A percentile compares a stretch with the other conserved stretches of the same genome.
Conservation (phyloP, 176 grass and related monocot genomes). For the Olyra latifolia region DNA sequence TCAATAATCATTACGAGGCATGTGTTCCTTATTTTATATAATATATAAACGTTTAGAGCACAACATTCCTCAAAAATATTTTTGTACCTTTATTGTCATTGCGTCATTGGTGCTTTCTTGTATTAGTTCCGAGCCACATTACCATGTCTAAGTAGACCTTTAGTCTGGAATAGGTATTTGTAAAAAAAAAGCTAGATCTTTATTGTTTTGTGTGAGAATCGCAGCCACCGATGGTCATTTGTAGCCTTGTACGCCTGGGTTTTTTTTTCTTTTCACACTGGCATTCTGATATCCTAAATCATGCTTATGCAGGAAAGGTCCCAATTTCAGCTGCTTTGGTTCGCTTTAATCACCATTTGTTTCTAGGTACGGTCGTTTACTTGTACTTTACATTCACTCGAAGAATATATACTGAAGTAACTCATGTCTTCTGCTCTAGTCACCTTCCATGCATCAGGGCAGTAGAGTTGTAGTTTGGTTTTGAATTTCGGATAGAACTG, state of each 20-base stretch:
- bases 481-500: not conserved
- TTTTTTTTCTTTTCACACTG: not conserved
- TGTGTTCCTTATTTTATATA: not conserved
- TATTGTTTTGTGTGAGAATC: not conserved
- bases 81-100: not conserved
- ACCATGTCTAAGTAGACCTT: not conserved
- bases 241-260: not conserved
- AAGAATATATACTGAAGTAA: not conserved
- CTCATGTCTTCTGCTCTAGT: not conserved
- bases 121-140: not conserved
- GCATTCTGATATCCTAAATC: not conserved
- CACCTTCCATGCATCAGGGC: not conserved
- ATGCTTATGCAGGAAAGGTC: slow-evolving; percentile 1
- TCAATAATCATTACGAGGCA: not conserved
- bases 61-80: not conserved
- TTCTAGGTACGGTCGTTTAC: not conserved
- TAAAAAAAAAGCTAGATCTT: not conserved
- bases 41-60: not conserved
- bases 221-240: not conserved
- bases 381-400: not conserved
- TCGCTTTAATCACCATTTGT: not conserved
- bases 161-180: not conserved
- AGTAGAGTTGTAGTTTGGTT: not conserved
- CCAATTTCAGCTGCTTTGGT: slow-evolving; percentile 3
- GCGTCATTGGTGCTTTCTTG: not conserved